Percentiles rank a stretch among this genome's conserved stretches.
Evolutionary conservation across 192 early-diverging fungal genomes (phyloP).

Genomic region (Borealophlyctis nickersoniae): DNA sequence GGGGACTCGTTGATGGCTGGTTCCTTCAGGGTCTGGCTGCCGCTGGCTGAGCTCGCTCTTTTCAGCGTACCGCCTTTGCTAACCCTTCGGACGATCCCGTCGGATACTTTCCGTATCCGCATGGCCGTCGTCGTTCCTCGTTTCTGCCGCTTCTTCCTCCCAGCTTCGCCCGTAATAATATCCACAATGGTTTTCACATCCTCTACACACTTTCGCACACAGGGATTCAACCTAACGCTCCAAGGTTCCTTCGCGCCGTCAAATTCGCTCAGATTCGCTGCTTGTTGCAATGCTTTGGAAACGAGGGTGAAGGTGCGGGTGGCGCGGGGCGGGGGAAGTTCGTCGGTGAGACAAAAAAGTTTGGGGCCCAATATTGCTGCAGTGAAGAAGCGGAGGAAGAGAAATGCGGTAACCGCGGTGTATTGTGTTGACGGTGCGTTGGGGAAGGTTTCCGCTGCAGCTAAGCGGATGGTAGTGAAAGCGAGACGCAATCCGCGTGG

Average conservation of each 20-base stretch:
- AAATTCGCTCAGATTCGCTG: background rate
- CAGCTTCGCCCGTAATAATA: background rate
- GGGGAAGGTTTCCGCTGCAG: background rate
- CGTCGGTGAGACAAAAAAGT: constrained; percentile 1
- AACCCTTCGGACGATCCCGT: no score
- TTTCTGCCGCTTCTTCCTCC: background rate
- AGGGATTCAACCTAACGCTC: background rate
- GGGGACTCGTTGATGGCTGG: no score
- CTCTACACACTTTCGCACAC: background rate
- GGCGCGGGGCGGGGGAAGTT: background rate
- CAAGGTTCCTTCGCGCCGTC: constrained; percentile 11
- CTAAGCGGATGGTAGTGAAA: constrained; percentile 8
- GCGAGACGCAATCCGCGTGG: background rate
- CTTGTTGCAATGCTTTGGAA: constrained; percentile 6
- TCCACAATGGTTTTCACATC: background rate
- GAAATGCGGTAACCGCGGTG: background rate
- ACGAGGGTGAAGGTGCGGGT: constrained; percentile 6
- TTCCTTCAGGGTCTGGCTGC: no score
- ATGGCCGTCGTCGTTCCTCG: background rate
- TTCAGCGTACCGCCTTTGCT: no score
- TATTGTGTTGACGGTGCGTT: background rate
- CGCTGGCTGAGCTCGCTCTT: no score
- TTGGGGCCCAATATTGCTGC: constrained; percentile 8
- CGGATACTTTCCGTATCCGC: no score
- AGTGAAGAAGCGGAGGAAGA: constrained; percentile 13